Evolutionary conservation across 192 early-diverging fungal species (phyloP).

Genomic region (Coemansia sp.): DNA sequence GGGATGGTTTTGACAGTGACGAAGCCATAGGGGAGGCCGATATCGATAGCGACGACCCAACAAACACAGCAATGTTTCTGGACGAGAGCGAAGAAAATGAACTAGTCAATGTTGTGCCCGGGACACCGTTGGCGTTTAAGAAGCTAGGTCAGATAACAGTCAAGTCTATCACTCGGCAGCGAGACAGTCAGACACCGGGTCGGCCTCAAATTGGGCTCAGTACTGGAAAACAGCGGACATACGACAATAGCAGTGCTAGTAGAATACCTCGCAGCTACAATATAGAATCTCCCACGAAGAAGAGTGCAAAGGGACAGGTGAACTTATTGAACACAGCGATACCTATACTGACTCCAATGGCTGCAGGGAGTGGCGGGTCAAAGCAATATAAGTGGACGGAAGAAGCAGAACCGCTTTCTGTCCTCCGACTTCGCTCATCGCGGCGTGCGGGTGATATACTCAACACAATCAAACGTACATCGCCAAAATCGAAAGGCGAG

Average conservation of each 20-base stretch:
- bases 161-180: conserved; percentile 46
- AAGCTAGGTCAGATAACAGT: conserved; percentile 42
- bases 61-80: conserved; percentile 51
- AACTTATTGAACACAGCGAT: conserved; percentile 2
- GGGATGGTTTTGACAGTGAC: conserved; percentile 1
- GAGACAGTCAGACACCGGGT: conserved; percentile 40
- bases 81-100: conserved; percentile 48
- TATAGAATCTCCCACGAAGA: conserved; percentile 42
- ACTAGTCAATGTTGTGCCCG: conserved; percentile 27
- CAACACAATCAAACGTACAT: conserved; percentile 22
- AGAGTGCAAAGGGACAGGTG: conserved; percentile 5
- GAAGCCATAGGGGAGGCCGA: conserved; percentile 7
- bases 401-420: conserved; percentile 16
- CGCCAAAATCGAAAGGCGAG: background rate
- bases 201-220: conserved; percentile 3
- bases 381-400: background rate
- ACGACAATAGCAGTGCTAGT: conserved; percentile 3
- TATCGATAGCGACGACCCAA: conserved; percentile 41
- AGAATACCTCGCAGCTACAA: conserved; percentile 14
- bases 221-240: background rate
- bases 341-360: conserved; percentile 15
- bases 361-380: background rate
- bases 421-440: conserved; percentile 26
- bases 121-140: conserved; percentile 35
- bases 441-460: conserved; percentile 30